phyloP scores from a whole-genome alignment of 1,139 yeast species.

The Hanseniaspora uvarum region DNA sequence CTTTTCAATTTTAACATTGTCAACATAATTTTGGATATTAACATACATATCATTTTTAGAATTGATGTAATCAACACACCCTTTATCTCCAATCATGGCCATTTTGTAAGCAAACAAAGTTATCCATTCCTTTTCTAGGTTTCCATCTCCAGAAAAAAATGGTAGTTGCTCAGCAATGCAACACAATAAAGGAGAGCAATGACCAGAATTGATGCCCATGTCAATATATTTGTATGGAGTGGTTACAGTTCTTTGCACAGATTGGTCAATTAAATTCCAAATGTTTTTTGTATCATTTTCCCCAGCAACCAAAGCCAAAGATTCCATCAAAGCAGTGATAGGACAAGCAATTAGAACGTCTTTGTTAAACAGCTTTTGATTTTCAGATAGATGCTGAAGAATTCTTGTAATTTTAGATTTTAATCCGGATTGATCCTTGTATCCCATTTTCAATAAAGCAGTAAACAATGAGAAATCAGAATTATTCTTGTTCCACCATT shows the following conservation, averaged over 20 bases:
- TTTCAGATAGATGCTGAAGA: conserved; percentile 34
- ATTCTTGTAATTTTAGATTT: conserved; percentile 34
- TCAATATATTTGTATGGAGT: conserved; percentile 82
- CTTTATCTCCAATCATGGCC: conserved; percentile 47
- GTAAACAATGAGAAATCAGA: conserved; percentile 47
- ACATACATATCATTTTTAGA: conserved; percentile 23
- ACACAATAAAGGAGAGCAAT: conserved; percentile 56
- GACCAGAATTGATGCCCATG: conserved; percentile 37
- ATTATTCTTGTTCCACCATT: conserved; percentile 57
- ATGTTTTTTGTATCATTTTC: conserved; percentile 28
- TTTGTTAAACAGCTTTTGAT: conserved; percentile 43
- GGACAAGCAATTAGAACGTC: conserved; percentile 39
- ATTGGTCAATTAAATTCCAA: conserved; percentile 63
- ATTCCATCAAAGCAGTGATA: conserved; percentile 36
- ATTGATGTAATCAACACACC: neutral
- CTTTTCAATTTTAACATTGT: neutral
- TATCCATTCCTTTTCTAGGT: conserved; percentile 43
- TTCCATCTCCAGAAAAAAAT: conserved; percentile 37
- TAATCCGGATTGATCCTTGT: conserved; percentile 28
- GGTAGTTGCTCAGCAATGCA: conserved; percentile 65
- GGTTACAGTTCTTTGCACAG: conserved; percentile 55
- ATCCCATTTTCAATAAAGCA: conserved; percentile 42
- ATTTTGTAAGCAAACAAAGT: conserved; percentile 38
- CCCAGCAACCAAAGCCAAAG: conserved; percentile 27
- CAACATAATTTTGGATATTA: conserved; percentile 9